Percentiles rank a stretch among this genome's conserved stretches.
Conservation (phyloP, 2,329 filamentous ascomycete genomes). For the Harringtonia aguacate region DNA sequence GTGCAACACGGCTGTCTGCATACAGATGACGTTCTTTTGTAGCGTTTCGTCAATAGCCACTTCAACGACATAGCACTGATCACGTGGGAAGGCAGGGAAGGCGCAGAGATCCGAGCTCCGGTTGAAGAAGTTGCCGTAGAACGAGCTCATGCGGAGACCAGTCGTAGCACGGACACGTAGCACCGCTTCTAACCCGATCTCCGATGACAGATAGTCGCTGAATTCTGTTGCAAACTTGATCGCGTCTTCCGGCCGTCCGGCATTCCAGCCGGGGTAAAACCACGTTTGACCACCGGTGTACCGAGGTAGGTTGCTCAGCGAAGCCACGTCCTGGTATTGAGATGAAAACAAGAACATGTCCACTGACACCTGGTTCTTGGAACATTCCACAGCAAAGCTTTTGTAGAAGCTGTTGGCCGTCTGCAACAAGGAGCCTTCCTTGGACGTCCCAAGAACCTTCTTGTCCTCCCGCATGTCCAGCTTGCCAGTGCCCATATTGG, state of each 20-base stretch:
- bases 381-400: conserved; percentile 96
- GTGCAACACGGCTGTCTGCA: conserved; percentile 91
- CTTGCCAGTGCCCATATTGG: conserved; percentile 82
- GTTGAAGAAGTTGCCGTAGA: conserved; percentile 99
- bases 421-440: conserved; percentile 78
- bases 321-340: conserved; percentile 95
- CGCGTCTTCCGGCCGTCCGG: conserved; percentile 83
- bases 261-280: conserved; percentile 98
- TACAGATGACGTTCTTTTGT: conserved; percentile 80
- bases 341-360: conserved; percentile 97
- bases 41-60: conserved; percentile 95
- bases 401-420: conserved; percentile 97
- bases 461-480: conserved; percentile 93
- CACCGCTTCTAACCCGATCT: conserved; percentile 93
- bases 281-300: conserved; percentile 98
- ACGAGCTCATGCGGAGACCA: conserved; percentile 89
- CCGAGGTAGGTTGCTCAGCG: conserved; percentile 84
- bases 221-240: conserved; percentile 98
- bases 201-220: conserved; percentile 90
- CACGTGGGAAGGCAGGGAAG: conserved; percentile 93
- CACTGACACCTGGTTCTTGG: conserved; percentile 96
- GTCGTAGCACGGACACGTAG: conserved; percentile 91
- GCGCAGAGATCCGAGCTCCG: conserved; percentile 93
- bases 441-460: conserved; percentile 86
- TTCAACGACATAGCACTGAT: conserved; percentile 96